phyloP scores from a whole-genome alignment of 2,329 filamentous ascomycete genomes.

The Lachnellula occidentalis region DNA sequence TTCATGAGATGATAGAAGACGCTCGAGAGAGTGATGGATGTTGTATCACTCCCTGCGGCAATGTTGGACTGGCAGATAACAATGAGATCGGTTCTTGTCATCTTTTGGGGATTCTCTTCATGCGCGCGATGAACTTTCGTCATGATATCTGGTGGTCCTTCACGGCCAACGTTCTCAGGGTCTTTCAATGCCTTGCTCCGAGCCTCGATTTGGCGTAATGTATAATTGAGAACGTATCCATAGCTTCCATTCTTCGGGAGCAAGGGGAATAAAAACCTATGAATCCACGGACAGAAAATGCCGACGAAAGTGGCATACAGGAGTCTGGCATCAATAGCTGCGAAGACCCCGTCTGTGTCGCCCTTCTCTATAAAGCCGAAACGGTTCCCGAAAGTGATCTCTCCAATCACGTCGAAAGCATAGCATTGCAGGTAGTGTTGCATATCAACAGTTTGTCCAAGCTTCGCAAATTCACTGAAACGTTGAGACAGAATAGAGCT shows the following conservation, averaged over 20 bases:
- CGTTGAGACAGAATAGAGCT: conserved; percentile 36
- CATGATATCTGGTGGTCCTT: conserved; percentile 33
- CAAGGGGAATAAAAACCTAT: conserved; percentile 31
- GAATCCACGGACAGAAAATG: conserved; percentile 37
- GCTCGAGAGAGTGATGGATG: conserved; percentile 40
- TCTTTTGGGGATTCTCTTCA: conserved; percentile 29
- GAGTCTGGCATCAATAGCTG: conserved; percentile 32
- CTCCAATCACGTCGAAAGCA: conserved; percentile 47
- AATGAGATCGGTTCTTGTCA: conserved; percentile 30
- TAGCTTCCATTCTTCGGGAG: conserved; percentile 18
- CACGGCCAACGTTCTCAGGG: conserved; percentile 2
- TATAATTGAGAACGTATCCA: conserved; percentile 17
- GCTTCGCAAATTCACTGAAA: conserved; percentile 34
- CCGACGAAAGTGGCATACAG: conserved; percentile 37
- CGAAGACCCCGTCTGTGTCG: conserved; percentile 39
- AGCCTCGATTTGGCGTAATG: conserved; percentile 15
- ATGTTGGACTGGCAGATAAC: conserved; percentile 22
- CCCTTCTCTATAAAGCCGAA: conserved; percentile 44
- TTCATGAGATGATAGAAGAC: conserved; percentile 40
- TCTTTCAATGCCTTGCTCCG: conserved; percentile 14
- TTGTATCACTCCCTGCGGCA: conserved; percentile 40
- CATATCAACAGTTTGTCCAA: conserved; percentile 33
- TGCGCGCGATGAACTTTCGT: conserved; percentile 38
- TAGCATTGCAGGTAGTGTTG: conserved; percentile 42
- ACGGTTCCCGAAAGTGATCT: conserved; percentile 39